Conservation (phyloP, 1,284 basidiomycete genomes). For the Leccinum pallidistipes region DNA sequence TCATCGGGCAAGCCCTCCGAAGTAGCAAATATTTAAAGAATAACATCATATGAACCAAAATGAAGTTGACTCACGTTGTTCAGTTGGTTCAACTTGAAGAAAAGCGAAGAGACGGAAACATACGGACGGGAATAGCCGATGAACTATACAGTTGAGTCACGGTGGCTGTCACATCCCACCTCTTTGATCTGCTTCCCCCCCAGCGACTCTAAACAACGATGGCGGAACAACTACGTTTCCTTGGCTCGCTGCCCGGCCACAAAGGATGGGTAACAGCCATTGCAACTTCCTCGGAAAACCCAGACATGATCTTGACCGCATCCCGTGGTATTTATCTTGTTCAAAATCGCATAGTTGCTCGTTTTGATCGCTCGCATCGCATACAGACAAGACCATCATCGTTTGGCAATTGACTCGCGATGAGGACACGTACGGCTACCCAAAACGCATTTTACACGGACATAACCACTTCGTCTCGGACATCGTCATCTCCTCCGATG, state of each 20-base stretch:
- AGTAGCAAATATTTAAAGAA: conserved; percentile 77
- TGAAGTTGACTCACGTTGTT: conserved; percentile 20
- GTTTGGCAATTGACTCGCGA: conserved; percentile 99
- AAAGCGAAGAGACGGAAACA: background rate
- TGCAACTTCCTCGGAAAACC: conserved; percentile 95
- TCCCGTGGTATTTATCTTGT: conserved; percentile 76
- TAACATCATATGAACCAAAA: conserved; percentile 48
- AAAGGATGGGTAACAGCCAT: conserved; percentile 97
- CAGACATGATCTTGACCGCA: conserved; percentile 95
- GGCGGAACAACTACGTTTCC: conserved; percentile 88
- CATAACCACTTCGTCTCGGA: conserved; percentile 99
- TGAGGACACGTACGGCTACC: conserved; percentile 90
- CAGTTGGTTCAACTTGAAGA: background rate
- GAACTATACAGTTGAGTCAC: conserved; percentile 51
- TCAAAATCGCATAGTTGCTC: conserved; percentile 20
- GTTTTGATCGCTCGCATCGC: conserved; percentile 22
- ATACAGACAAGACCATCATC: conserved; percentile 99
- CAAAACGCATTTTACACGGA: conserved; percentile 96
- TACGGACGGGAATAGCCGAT: conserved; percentile 34
- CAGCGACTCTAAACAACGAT: conserved; percentile 46
- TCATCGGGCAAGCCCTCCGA: conserved; percentile 75
- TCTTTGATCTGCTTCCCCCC: background rate
- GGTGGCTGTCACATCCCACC: conserved; percentile 58
- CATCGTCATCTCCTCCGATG: conserved; percentile 97
- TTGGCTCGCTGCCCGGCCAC: conserved; percentile 93